phyloP scores from a whole-genome alignment of 2,329 filamentous ascomycete genomes.

The Botrytis cinerea region DNA sequence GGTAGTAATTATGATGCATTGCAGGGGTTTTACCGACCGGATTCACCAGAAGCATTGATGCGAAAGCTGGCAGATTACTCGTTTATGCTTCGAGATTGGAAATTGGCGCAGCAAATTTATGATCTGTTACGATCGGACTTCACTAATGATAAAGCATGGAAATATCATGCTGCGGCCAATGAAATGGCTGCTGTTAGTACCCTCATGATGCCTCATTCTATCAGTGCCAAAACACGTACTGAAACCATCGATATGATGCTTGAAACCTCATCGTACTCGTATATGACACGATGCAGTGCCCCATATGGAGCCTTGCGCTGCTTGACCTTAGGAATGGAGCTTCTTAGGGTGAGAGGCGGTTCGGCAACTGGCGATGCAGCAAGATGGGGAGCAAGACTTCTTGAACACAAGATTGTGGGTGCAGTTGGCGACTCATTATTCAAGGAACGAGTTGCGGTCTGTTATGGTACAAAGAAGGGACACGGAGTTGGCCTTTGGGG shows the following conservation, averaged over 20 bases:
- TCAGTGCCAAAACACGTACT: slow-evolving; percentile 72
- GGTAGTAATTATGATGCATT: slow-evolving; percentile 74
- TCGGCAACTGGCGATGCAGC: slow-evolving; percentile 83
- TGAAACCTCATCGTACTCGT: slow-evolving; percentile 89
- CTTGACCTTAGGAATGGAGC: slow-evolving; percentile 74
- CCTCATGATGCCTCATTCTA: slow-evolving; percentile 71
- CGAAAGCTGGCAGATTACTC: slow-evolving; percentile 92
- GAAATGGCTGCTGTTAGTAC: slow-evolving; percentile 92
- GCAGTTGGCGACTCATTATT: slow-evolving; percentile 77
- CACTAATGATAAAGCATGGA: slow-evolving; percentile 95
- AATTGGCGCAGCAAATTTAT: slow-evolving; percentile 87
- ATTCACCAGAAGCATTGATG: slow-evolving; percentile 85
- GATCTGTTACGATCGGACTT: slow-evolving; percentile 88
- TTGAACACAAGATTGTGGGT: slow-evolving; percentile 77
- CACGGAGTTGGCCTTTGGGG: slow-evolving; percentile 69
- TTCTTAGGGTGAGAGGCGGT: slow-evolving; percentile 78
- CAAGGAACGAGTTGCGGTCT: slow-evolving; percentile 82
- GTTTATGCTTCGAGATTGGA: slow-evolving; percentile 97
- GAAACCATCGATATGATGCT: slow-evolving; percentile 86
- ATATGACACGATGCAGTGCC: slow-evolving; percentile 78
- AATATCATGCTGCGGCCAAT: slow-evolving; percentile 87
- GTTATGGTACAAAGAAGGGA: slow-evolving; percentile 74
- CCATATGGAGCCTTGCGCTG: slow-evolving; percentile 80
- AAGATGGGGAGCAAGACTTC: slow-evolving; percentile 76
- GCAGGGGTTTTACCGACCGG: slow-evolving; percentile 79